Evolutionary conservation across 1,284 basidiomycete genomes (phyloP).

Genomic region (Ceratobasidium sp.): DNA sequence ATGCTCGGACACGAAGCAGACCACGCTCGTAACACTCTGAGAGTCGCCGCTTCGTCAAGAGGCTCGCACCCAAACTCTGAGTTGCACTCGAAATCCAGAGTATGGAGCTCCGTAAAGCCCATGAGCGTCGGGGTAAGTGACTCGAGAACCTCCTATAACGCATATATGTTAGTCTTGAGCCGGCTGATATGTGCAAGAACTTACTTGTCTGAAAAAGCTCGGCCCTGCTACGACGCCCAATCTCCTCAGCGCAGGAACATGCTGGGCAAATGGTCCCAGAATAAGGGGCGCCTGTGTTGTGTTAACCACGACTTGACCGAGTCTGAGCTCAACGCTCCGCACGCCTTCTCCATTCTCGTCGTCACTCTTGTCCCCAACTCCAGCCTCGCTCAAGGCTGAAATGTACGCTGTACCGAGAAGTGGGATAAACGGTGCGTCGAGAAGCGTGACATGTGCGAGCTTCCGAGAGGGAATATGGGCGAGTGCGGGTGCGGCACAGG

Average conservation of each 20-base stretch:
- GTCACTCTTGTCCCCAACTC: conserved; percentile 3
- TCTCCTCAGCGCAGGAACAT: conserved; percentile 25
- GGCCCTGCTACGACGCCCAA: conserved; percentile 26
- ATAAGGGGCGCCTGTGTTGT: conserved; percentile 32
- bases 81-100: conserved; percentile 23
- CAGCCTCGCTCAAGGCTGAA: conserved; percentile 22
- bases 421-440: conserved; percentile 37
- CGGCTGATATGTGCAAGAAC: neutral
- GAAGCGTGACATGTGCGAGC: conserved; percentile 25
- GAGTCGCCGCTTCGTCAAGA: conserved; percentile 10
- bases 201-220: conserved; percentile 30
- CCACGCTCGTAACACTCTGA: conserved; percentile 9
- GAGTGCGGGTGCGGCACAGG: conserved; percentile 36
- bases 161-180: conserved; percentile 19
- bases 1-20: conserved; percentile 24
- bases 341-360: conserved; percentile 16
- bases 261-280: conserved; percentile 27
- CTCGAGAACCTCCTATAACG: conserved; percentile 27
- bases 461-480: conserved; percentile 7
- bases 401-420: conserved; percentile 20
- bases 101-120: conserved; percentile 26
- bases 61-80: conserved; percentile 17
- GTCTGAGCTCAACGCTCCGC: conserved; percentile 23
- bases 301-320: conserved; percentile 31
- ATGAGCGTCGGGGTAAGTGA: conserved; percentile 7